phyloP scores from a whole-genome alignment of 176 grass and related monocot species.

The Oryza meyeriana region DNA sequence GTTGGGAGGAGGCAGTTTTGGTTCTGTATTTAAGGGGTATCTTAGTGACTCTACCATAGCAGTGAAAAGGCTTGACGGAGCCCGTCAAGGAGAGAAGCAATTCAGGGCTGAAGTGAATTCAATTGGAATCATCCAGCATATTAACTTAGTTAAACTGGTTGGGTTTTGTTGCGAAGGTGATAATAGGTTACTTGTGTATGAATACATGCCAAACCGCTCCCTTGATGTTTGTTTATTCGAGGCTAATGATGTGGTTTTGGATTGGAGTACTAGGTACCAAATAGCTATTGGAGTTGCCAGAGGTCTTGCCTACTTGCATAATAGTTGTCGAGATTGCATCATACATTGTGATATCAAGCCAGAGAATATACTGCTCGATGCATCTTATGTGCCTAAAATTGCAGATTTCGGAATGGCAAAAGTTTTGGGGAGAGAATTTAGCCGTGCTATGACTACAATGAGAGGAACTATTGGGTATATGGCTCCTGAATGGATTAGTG shows the following conservation, averaged over 20 bases:
- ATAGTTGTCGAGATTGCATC: constrained; percentile 44
- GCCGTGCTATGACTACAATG: constrained; percentile 21
- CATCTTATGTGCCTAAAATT: constrained; percentile 18
- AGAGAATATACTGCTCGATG: constrained; percentile 32
- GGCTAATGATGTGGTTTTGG: background rate
- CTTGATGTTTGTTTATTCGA: constrained; percentile 45
- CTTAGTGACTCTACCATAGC: constrained; percentile 39
- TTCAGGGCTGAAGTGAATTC: constrained; percentile 32
- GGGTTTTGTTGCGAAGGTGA: constrained; percentile 51
- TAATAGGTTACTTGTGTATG: constrained; percentile 60
- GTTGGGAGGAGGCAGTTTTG: constrained; percentile 52
- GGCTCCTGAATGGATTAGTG: constrained; percentile 38
- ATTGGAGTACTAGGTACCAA: constrained; percentile 48
- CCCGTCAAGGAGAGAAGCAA: constrained; percentile 49
- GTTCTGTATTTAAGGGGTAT: constrained; percentile 51
- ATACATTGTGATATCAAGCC: constrained; percentile 42
- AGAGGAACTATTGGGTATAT: constrained; percentile 40
- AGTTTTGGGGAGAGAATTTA: constrained; percentile 30
- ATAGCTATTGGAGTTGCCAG: constrained; percentile 49
- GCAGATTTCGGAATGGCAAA: constrained; percentile 51
- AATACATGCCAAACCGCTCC: constrained; percentile 54
- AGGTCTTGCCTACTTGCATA: constrained; percentile 56
- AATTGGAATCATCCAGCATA: constrained; percentile 44
- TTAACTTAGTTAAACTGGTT: constrained; percentile 44
- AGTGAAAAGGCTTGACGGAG: constrained; percentile 44